Base-by-base conservation (phyloP, 1,139 yeast genomes). In the Pichia sp. region DNA sequence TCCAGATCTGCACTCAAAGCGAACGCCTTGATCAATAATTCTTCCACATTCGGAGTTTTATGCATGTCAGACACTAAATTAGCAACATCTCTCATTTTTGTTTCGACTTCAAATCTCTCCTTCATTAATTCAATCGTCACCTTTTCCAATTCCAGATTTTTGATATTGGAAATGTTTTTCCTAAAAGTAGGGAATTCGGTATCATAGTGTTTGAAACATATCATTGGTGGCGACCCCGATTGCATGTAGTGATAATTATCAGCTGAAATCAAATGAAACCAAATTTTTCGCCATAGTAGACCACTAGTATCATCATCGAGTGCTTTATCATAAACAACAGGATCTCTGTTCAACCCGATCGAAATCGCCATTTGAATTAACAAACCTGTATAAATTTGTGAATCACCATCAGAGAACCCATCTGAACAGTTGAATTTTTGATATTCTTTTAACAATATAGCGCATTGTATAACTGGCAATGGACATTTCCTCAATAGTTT, bases 281-380 rank as follows among this genome's bases (percentile, higher is more conserved):
- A 79, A 4, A 77, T 65, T 48, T 75, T 77, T 52, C 84, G 64
- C 55, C 69, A 67, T 28, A 70, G 56, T 52, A 68, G 66, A 43
- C 68, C 64, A 27, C 59, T 49, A 41, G 59, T 56, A 6, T 39
- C 34, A 7, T 42, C 8, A 6, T 34, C 43, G 4, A 39, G 33
- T 9, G 38, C 27, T 1, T 41, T n/a, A 26, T 60, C 64, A 32
- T 62, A 64, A 35, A 51, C 64, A 28, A 55, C 59, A 3, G 76
- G 79, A 49, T 77, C 82, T 41, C 79, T 61, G 57, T 77, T 72
- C 29, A 78, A 54, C 0, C 82, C 81, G 41, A 76, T 60, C 0
- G 76, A 65, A 38, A 66, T 64, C 0, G 77, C 81, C 64, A 71
- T 67, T 48, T 72, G 75, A 2, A 75, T 57, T 40, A 78, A 54